Evolutionary conservation across 352 stramenopile genomes (phyloP), one percentile per base, ranked within the genome.

Genomic region (Phytophthora litchii): DNA sequence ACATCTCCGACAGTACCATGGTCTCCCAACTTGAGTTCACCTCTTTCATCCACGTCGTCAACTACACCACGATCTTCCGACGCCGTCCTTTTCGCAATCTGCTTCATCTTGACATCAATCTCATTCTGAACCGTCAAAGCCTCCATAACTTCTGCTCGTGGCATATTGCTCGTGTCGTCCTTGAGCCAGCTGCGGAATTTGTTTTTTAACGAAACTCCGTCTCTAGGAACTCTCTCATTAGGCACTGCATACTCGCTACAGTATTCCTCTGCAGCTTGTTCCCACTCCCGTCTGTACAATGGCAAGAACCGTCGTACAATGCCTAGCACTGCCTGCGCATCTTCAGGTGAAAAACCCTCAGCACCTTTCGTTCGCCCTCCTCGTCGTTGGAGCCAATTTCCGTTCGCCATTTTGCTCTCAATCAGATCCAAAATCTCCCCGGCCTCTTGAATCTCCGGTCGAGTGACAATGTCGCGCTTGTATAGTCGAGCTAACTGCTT

Each of bases 151-250:
- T 72, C 57, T 12, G 35, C 25, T 32, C 58, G 44, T 32, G 44
- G 16, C 35, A 60, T 36, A 37, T n/a, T 40, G 0, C 27, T 25
- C 10, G 10, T 41, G 13, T 72, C 51, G n/a, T 48, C 40, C 23
- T 66, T 72, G 14, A 70, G 52, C 63, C 46, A 66, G 14, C 60
- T 56, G 2, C 63, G 58, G 27, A 76, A 76, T 23, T 70, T 76
- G 57, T 50, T 65, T 55, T 64, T 76, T 1, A 76, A 48, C 36
- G 67, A 76, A 1, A 51, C 23, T 11, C 57, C 62, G 37, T 76
- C 67, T 20, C 67, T 55, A 34, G 9, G 50, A 12, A 60, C 6
- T 21, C 67, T 46, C 11, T 60, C 53, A 16, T 64, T 64, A 3
- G 50, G 57, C 20, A 23, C 49, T 32, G 67, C 62, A 34, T 76